Evolutionary conservation across 2,329 filamentous ascomycete genomes (phyloP), one percentile per base, ranked within the genome.

Genomic region (Epicoccum sorghinum): DNA sequence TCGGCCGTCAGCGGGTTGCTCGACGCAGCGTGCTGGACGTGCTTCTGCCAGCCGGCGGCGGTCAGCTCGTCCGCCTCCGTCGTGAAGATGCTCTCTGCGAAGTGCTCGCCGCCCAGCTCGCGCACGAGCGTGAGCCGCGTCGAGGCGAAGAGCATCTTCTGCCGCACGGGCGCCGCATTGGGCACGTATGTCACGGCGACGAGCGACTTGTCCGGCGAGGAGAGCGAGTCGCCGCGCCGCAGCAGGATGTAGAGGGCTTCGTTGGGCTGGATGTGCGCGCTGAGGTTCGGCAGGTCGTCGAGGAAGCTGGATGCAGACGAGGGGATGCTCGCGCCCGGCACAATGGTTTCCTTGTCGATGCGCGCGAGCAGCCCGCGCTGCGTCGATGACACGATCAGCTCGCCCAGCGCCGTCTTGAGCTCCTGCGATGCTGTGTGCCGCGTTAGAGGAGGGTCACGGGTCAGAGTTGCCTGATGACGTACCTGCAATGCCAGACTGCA

Each of bases 101-200:
- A 93, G 66, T 91, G 83, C 72, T 95, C 90, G 48, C 86, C 84
- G 40, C 91, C 90, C 8, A 95, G 80, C 75, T 93, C 89, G 37
- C 90, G 84, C 44, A 88, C 83, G 1, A 95, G 81, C 0, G 89
- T 90, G 64, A 93, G 79, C 8, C 89, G 84, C 25, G 90, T 93
- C 23, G 86, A 85, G 5, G 90, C 90, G 73, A 93, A 93, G 22
- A 95, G 83, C 88, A 91, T 95, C 81, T 95, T 95, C 72, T 91
- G 88, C 35, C 90, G 86, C 52, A 95, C 90, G 25, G 88, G 89
- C 35, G 90, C 90, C 1, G 84, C 71, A 74, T 93, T 89, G 24
- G 90, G 91, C 5, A 95, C 86, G 73, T 92, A 95, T 32, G 89
- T 91, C 32, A 93, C 79, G 40, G 87, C 89, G 24, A 89, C 77